A percentile compares a stretch with the other conserved stretches of the same genome.
These are phyloP conservation scores for Lactarius indigo DNA, from an alignment of 768 basidiomycete species.

Conservation along the genomic window DNA sequence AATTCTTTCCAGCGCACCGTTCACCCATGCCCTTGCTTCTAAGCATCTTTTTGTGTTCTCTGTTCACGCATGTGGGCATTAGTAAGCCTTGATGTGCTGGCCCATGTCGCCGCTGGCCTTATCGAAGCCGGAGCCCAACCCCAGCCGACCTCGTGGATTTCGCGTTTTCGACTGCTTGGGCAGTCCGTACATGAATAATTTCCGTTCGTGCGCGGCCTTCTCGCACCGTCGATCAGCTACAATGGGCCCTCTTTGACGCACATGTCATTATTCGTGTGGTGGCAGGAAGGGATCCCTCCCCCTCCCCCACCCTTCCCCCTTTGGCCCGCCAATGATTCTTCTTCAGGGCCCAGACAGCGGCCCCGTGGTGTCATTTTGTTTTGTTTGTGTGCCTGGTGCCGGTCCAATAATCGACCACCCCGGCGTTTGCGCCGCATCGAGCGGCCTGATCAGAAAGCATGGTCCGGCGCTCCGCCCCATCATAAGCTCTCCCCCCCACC, in stretches of 20 bases:
- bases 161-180: conserved; percentile 12
- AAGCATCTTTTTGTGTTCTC: conserved; percentile 12
- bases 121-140: background rate
- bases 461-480: conserved; percentile 21
- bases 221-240: conserved; percentile 17
- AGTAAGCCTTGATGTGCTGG: conserved; percentile 15
- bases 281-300: too few relatives aligned
- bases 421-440: conserved; percentile 23
- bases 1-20: conserved; percentile 13
- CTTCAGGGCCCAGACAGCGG: conserved; percentile 20
- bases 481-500: conserved; percentile 4
- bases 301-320: background rate
- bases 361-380: conserved; percentile 20
- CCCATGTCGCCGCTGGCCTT: background rate
- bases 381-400: conserved; percentile 17
- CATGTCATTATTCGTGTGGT: background rate
- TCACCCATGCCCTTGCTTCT: conserved; percentile 10
- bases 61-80: conserved; percentile 16
- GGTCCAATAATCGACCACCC: conserved; percentile 7
- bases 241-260: conserved; percentile 1
- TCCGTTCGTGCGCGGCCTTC: conserved; percentile 3
- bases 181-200: conserved; percentile 9
- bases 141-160: conserved; percentile 21
- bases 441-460: conserved; percentile 14
- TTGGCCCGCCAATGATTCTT: conserved; percentile 1